Evolutionary conservation across 2,329 filamentous ascomycete genomes (phyloP).

Genomic region (Colletotrichum navitas): DNA sequence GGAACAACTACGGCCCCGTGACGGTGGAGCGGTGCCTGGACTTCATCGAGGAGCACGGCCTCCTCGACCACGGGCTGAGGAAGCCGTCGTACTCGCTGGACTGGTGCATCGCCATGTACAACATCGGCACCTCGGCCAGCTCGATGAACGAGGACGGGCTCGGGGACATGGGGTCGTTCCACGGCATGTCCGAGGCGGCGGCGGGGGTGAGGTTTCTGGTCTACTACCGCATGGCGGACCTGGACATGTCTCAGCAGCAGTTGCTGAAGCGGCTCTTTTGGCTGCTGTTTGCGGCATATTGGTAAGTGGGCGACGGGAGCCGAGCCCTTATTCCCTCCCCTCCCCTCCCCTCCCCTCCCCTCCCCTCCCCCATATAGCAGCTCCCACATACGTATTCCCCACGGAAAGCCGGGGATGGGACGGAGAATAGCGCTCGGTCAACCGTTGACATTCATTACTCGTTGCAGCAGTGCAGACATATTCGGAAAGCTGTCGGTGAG

Average conservation of each 20-base stretch:
- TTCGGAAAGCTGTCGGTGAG: constrained; percentile 47
- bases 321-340: too few relatives aligned
- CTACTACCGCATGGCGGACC: constrained; percentile 46
- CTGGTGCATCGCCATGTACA: constrained; percentile 54
- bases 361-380: background rate
- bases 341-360: too few relatives aligned
- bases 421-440: constrained; percentile 36
- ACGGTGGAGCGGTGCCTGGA: constrained; percentile 48
- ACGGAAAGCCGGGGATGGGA: background rate
- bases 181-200: constrained; percentile 46
- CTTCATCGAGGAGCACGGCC: constrained; percentile 48
- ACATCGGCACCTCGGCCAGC: constrained; percentile 47
- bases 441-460: constrained; percentile 40
- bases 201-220: constrained; percentile 49
- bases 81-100: constrained; percentile 48
- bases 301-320: constrained; percentile 11
- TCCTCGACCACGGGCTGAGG: constrained; percentile 43
- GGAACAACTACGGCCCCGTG: constrained; percentile 46
- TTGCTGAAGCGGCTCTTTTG: constrained; percentile 52
- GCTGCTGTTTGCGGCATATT: constrained; percentile 48
- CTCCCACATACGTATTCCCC: background rate
- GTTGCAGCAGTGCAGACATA: constrained; percentile 47
- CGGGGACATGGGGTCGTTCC: constrained; percentile 40
- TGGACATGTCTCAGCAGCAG: constrained; percentile 48
- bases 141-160: constrained; percentile 40